Evolutionary conservation across 306 rosid species (phyloP), one percentile per base, ranked within the genome.

Genomic region (Clitoria ternatea): DNA sequence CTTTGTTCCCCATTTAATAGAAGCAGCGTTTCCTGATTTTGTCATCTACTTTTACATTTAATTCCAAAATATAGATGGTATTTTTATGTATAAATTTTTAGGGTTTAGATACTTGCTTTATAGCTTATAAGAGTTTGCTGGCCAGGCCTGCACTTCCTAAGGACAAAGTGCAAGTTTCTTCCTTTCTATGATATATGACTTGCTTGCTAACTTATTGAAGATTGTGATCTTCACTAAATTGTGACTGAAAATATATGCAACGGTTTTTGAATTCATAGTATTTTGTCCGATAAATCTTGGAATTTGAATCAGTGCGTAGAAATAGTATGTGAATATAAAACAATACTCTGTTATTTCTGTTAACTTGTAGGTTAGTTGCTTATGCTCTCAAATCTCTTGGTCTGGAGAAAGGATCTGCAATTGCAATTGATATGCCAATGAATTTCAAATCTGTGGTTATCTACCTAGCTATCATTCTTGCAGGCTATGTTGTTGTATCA

Each of bases 351-450:
- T 70, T 64, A 76, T 71, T 54, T 55, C 61, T 82, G 12, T 68
- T 55, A 63, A 61, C 73, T 32, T 89, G 75, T 78, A 90, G 99
- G 99, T 79, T 87, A 70, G 95, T 89, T 47, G 97, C 99, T 7
- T 78, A 85, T 78, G 96, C 89, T 66, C 84, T 94, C 42, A 72
- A 83, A 74, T 82, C 87, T 23, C 79, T 89, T 80, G 88, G 79
- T 40, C 79, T 94, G 74, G 95, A 84, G 81, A 81, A 81, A 45
- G 96, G 99, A 83, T 87, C 95, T 78, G 90, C 99, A 74, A 80
- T 94, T 69, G 97, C 97, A 7, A 90, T 94, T 78, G 92, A 91
- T 80, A 94, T 94, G 99, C 96, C 92, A 60, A 94, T 94, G 99
- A 65, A 85, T 84, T 90, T 82, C 73, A 80, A 50, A 60, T 84